Conservation (phyloP, 768 basidiomycete species). For the Dentipellis fragilis region DNA sequence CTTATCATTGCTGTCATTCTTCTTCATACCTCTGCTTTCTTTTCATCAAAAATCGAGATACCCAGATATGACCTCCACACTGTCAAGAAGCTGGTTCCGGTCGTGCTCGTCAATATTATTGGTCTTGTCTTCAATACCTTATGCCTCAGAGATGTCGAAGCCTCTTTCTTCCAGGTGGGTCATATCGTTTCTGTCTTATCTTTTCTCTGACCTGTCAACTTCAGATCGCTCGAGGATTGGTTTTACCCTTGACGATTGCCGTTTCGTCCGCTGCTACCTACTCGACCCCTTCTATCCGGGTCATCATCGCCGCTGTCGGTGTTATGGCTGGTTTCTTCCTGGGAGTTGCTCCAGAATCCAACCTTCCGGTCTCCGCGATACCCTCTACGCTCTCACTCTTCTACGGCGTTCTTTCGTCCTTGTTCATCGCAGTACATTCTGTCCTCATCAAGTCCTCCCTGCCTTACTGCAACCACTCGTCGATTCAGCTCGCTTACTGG, state of each 20-base stretch:
- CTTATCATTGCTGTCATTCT: conserved; percentile 60
- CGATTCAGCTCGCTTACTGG: conserved; percentile 72
- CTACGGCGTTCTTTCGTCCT: conserved; percentile 62
- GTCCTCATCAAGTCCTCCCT: conserved; percentile 67
- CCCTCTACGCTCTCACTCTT: conserved; percentile 51
- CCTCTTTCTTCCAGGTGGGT: conserved; percentile 68
- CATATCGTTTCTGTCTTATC: background rate
- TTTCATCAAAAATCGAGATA: conserved; percentile 43
- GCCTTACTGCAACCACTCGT: conserved; percentile 57
- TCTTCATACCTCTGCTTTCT: conserved; percentile 41
- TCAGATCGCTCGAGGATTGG: conserved; percentile 78
- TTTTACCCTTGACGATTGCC: conserved; percentile 72
- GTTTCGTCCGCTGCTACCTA: conserved; percentile 55
- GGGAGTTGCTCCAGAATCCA: conserved; percentile 52
- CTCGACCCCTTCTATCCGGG: conserved; percentile 39
- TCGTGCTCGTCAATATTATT: conserved; percentile 59
- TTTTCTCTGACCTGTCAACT: background rate
- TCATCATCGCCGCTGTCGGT: conserved; percentile 46
- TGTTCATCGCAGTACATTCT: conserved; percentile 69
- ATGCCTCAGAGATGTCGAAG: conserved; percentile 69
- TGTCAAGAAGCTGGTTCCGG: conserved; percentile 50
- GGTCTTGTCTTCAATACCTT: conserved; percentile 75
- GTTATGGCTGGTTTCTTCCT: conserved; percentile 74
- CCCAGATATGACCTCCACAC: conserved; percentile 41
- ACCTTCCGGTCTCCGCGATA: conserved; percentile 28